These are phyloP conservation scores for Marasmius tenuissimus DNA, from an alignment of 1,284 basidiomycete genomes.

Conservation along the genomic window DNA sequence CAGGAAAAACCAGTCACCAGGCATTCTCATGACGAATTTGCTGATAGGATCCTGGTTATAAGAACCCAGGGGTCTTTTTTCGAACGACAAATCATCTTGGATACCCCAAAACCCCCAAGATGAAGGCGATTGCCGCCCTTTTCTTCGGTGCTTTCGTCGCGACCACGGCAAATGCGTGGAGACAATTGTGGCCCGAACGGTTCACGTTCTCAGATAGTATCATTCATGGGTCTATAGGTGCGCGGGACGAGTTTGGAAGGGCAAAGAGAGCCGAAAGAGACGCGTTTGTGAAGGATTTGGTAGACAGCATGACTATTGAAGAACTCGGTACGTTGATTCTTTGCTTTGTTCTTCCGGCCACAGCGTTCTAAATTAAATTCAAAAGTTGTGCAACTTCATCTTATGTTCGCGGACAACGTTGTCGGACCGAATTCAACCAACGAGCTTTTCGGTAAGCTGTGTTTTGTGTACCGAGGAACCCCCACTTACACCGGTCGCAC, in stretches of 20 bases:
- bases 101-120: background rate
- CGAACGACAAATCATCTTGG: background rate
- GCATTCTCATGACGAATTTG: background rate
- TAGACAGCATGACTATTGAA: conserved; percentile 18
- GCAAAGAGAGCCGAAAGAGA: conserved; percentile 14
- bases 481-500: background rate
- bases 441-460: conserved; percentile 20
- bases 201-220: background rate
- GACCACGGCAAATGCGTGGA: background rate
- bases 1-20: background rate
- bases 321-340: conserved; percentile 18
- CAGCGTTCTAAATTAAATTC: background rate
- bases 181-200: conserved; percentile 1
- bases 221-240: conserved; percentile 3
- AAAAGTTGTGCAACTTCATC: conserved; percentile 26
- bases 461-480: background rate
- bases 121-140: background rate
- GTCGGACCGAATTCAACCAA: conserved; percentile 27
- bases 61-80: background rate
- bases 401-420: conserved; percentile 29
- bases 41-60: background rate
- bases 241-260: background rate
- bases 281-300: conserved; percentile 19
- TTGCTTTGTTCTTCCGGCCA: background rate
- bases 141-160: background rate